Conservation (phyloP, 176 grass and related monocot genomes). For the Zea luxurians region DNA sequence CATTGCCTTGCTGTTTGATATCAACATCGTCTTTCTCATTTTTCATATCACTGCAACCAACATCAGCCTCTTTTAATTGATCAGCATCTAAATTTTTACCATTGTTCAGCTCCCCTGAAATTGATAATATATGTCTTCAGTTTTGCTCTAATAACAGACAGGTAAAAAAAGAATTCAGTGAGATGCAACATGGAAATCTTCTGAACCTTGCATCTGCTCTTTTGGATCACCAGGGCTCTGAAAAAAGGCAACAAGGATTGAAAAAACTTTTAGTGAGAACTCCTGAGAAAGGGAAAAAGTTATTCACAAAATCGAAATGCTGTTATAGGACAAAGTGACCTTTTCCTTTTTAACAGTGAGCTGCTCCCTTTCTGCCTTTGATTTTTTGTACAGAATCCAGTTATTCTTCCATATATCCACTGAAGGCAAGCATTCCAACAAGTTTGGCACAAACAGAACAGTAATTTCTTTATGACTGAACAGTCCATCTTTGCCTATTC, state of each 20-base stretch:
- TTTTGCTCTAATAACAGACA: conserved; percentile 1
- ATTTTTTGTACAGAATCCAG: not conserved
- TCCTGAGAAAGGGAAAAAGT: not conserved
- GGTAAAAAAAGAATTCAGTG: not conserved
- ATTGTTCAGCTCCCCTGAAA: conserved; percentile 41
- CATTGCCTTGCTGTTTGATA: conserved; percentile 33
- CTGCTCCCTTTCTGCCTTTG: conserved; percentile 56
- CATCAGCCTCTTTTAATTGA: conserved; percentile 33
- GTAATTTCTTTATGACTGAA: conserved; percentile 86
- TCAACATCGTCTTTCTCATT: conserved; percentile 38
- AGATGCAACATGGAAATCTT: conserved; percentile 7
- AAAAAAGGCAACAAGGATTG: not conserved
- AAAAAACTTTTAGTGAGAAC: not conserved
- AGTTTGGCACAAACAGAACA: conserved; percentile 79
- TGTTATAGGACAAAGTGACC: conserved; percentile 40
- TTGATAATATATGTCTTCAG: conserved; percentile 25
- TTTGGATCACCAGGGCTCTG: conserved; percentile 62
- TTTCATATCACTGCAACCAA: conserved; percentile 30
- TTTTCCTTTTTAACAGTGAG: conserved; percentile 60
- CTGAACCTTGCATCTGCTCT: conserved; percentile 54
- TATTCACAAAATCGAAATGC: not conserved
- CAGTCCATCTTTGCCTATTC: conserved; percentile 70
- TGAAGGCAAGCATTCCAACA: conserved; percentile 76
- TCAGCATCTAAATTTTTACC: conserved; percentile 27
- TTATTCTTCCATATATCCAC: conserved; percentile 65